Percentiles rank a stretch among this genome's conserved stretches.
These are phyloP conservation scores for Sarcodon aspratus DNA, from an alignment of 768 basidiomycete genomes.

Conservation along the genomic window DNA sequence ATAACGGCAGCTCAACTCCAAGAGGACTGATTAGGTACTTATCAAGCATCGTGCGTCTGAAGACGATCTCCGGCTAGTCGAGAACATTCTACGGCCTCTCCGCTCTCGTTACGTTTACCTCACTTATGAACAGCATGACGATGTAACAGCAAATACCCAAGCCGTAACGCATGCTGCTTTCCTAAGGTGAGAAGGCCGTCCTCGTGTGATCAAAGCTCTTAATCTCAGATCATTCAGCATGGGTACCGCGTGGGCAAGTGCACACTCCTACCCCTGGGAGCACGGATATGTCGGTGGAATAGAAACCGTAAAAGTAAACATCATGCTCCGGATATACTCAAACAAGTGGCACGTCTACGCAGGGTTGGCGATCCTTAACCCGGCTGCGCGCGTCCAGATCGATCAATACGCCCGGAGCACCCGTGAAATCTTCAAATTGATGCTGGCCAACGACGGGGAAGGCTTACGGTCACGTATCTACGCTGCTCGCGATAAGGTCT, in stretches of 20 bases:
- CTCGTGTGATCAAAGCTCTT: neutral
- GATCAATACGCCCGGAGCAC: slow-evolving; percentile 81
- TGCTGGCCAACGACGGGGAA: slow-evolving; percentile 51
- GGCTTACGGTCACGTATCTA: slow-evolving; percentile 63
- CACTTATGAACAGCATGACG: slow-evolving; percentile 93
- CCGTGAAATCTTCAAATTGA: slow-evolving; percentile 90
- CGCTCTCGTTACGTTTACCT: slow-evolving; percentile 83
- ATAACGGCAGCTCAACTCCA: neutral
- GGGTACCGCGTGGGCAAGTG: slow-evolving; percentile 91
- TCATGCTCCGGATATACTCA: slow-evolving; percentile 90
- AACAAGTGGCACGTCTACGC: slow-evolving; percentile 99
- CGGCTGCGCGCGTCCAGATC: slow-evolving; percentile 79
- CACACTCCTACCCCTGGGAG: slow-evolving; percentile 87
- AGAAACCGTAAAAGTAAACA: slow-evolving; percentile 96
- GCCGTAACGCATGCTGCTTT: slow-evolving; percentile 98
- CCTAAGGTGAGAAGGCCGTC: slow-evolving; percentile 50
- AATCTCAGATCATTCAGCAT: slow-evolving; percentile 42
- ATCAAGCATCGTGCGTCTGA: slow-evolving; percentile 78
- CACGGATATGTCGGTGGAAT: slow-evolving; percentile 94
- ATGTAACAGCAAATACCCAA: slow-evolving; percentile 95
- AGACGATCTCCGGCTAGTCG: slow-evolving; percentile 65
- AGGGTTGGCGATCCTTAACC: slow-evolving; percentile 95
- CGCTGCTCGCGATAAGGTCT: slow-evolving; percentile 66
- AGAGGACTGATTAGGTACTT: slow-evolving; percentile 46
- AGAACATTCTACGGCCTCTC: slow-evolving; percentile 71